Evolutionary conservation across 768 basidiomycete species (phyloP).

Genomic region (Pleurotus tuoliensis): DNA sequence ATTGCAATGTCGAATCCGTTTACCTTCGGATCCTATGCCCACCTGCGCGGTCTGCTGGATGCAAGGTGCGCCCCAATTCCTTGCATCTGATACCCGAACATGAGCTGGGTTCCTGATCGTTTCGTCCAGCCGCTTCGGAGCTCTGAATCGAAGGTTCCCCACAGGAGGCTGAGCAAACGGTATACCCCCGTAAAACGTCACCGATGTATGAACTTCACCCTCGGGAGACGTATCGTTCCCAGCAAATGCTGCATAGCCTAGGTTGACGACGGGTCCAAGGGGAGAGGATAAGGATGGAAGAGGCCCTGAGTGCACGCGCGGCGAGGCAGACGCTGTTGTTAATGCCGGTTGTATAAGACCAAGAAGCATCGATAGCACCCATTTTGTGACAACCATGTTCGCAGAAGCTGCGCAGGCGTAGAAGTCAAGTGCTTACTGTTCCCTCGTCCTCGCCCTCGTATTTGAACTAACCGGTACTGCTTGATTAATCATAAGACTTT

Average conservation of each 20-base stretch:
- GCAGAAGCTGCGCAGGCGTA: too few species aligned
- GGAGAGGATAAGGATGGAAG: conserved; percentile 12
- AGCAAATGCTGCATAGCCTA: conserved; percentile 37
- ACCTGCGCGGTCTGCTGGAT: conserved; percentile 43
- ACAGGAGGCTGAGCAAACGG: conserved; percentile 40
- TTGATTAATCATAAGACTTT: too few species aligned
- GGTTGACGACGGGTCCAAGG: conserved; percentile 33
- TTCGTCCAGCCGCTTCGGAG: conserved; percentile 33
- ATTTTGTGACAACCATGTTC: too few species aligned
- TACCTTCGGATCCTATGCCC: conserved; percentile 10
- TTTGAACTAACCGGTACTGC: too few species aligned
- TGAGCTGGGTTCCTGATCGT: not conserved
- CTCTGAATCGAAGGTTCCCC: conserved; percentile 34
- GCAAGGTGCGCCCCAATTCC: conserved; percentile 41
- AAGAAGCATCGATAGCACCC: too few species aligned
- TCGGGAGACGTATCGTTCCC: conserved; percentile 37
- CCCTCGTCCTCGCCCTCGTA: too few species aligned
- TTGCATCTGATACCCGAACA: conserved; percentile 31
- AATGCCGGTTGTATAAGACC: too few species aligned
- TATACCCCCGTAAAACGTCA: conserved; percentile 39
- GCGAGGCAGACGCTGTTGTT: too few species aligned
- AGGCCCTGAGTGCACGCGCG: too few species aligned
- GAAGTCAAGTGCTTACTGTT: too few species aligned
- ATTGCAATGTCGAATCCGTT: too few species aligned
- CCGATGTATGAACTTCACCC: conserved; percentile 29